Conservation (phyloP, 1,284 basidiomycete genomes). For the Pseudozyma sp. region DNA sequence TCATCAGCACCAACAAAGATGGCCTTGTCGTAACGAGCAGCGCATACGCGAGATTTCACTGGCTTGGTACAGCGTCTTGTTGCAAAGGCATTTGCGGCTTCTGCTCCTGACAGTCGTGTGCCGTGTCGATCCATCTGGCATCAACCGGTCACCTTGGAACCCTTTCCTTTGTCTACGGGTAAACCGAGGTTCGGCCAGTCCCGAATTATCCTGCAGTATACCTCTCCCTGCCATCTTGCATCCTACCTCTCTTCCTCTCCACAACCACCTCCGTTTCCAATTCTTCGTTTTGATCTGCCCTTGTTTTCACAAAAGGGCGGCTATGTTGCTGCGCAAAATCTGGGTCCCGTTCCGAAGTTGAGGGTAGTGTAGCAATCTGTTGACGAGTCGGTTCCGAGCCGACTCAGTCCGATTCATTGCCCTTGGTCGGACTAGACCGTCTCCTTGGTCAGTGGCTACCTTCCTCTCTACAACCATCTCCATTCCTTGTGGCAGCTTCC, state of each 20-base stretch:
- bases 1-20: neutral
- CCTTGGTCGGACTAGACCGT: too few relatives aligned
- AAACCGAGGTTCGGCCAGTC: neutral
- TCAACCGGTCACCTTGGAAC: neutral
- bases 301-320: neutral
- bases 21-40: neutral
- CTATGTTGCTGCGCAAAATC: neutral
- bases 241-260: neutral
- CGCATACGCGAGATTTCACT: neutral
- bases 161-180: neutral
- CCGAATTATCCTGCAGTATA: neutral
- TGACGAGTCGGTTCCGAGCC: too few relatives aligned
- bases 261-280: neutral
- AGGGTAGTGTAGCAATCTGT: too few relatives aligned
- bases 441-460: too few relatives aligned
- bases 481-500: too few relatives aligned
- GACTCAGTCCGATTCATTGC: too few relatives aligned
- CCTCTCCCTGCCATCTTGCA: too few relatives aligned
- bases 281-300: too few relatives aligned
- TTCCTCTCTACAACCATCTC: too few relatives aligned
- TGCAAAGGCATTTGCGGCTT: conserved; percentile 3
- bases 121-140: conserved; percentile 19
- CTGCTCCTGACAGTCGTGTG: conserved; percentile 1
- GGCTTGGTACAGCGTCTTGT: neutral
- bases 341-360: neutral